Evolutionary conservation across 805 yeast species (phyloP), one percentile per base, ranked within the genome.

Genomic region (Vanderwaltozyma tropicalis): DNA sequence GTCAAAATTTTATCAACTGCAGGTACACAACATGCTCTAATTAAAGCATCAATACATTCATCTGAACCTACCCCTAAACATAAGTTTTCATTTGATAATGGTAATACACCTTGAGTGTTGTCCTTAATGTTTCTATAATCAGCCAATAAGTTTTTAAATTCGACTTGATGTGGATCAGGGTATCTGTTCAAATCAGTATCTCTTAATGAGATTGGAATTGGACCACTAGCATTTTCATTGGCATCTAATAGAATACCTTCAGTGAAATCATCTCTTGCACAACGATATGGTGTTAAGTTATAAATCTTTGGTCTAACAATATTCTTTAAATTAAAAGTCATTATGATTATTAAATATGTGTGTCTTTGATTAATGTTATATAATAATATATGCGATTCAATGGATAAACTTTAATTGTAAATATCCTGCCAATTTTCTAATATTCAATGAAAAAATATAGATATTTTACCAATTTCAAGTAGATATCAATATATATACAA

Each of bases 21-120:
- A 2, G 98, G 98, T 5, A 61, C 66, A 53, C 96, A 84, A 38
- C 81, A 72, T 38, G 94, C 84, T 50, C 98, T 68, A 44, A 92
- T 78, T 39, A 89, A 62, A 29, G 92, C 72, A 57, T 92, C 98
- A 42, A 92, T 87, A 51, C 92, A 77, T 61, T 92, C 98, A 59
- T 92, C 98, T 1, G 96, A 88, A 1, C 98, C 98, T 11, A 92
- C 98, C 31, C 98, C 98, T 25, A 92, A 69, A 55, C 94, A 87
- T 24, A 92, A 52, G 61, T 92, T 92, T 6, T 68, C 80, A 0
- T 82, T 73, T 1, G 65, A 61, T 43, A 84, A 55, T 3, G 55
- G 53, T 34, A 40, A 39, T 25, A 46, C 43, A 5, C 38, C 18
- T 18, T 54, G 47, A 8, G 48, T 45, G 7, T 55, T 44, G 15